Evolutionary conservation across 441 rosid species (phyloP).

Genomic region (Erodium trifolium): DNA sequence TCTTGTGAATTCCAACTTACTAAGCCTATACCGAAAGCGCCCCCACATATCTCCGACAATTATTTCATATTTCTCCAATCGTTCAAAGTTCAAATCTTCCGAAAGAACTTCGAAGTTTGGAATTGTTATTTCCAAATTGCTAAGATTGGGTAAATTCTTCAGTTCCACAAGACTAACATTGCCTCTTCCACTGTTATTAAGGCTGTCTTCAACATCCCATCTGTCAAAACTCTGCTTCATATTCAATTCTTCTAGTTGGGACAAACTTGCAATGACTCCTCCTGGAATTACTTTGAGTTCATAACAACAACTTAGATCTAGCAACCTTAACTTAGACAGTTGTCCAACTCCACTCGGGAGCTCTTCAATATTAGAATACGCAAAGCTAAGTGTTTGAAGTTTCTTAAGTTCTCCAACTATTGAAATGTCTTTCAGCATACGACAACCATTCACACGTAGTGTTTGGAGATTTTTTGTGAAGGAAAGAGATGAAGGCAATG

Average conservation of each 20-base stretch:
- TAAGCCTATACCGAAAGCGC: neutral
- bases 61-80: neutral
- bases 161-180: constrained; percentile 8
- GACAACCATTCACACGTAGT: constrained; percentile 12
- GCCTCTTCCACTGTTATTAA: neutral
- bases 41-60: neutral
- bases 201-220: neutral
- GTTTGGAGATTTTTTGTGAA: constrained; percentile 11
- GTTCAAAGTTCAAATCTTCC: neutral
- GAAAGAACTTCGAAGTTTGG: neutral
- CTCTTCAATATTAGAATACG: neutral
- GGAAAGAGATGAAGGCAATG: neutral
- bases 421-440: neutral
- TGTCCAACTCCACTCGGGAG: neutral
- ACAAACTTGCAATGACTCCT: neutral
- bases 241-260: neutral
- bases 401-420: constrained; percentile 16
- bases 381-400: constrained; percentile 17
- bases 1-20: neutral
- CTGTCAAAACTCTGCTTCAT: neutral
- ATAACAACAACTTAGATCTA: neutral
- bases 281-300: constrained; percentile 3
- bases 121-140: neutral
- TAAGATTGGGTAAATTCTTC: constrained; percentile 6
- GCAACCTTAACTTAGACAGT: neutral